phyloP scores from a whole-genome alignment of 139 green algal species.

The Coelastrella sp. region DNA sequence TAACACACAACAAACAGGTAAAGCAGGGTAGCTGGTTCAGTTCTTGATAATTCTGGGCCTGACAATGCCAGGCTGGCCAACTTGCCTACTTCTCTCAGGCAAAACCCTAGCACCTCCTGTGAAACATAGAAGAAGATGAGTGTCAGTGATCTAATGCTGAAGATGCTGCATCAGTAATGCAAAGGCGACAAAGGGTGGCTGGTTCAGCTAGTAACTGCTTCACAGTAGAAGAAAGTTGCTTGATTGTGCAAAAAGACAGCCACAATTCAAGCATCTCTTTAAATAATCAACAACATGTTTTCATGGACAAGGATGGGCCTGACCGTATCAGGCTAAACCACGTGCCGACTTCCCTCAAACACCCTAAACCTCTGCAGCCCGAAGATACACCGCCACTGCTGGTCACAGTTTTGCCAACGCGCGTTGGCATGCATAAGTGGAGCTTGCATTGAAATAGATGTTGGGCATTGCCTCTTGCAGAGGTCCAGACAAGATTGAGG shows the following conservation, averaged over 20 bases:
- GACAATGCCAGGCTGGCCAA: not conserved
- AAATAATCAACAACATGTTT: no score
- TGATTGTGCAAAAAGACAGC: no score
- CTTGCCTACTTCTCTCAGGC: not conserved
- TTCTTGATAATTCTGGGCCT: not conserved
- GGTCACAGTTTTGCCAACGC: no score
- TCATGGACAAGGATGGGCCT: not conserved
- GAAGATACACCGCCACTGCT: no score
- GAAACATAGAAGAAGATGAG: not conserved
- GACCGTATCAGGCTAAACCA: not conserved
- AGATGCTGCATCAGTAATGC: not conserved
- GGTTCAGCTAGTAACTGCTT: not conserved
- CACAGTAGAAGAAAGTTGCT: no score
- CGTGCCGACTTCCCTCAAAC: not conserved
- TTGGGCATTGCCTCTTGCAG: no score
- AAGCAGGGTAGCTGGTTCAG: not conserved
- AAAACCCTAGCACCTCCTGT: constrained; percentile 1
- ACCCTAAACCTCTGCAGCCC: no score
- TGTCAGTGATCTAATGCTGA: not conserved
- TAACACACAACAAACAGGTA: not conserved
- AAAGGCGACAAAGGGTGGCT: no score
- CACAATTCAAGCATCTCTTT: no score
- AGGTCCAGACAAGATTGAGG: no score
- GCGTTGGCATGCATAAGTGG: no score
- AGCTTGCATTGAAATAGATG: no score